A percentile compares a stretch with the other conserved stretches of the same genome.
phyloP scores from a whole-genome alignment of 345 rosid species.

The thale cress (Arabidopsis thaliana) region TAIR10.1 NC_003071.7:9135501-9136000 shows the following conservation, averaged over 20 bases:
- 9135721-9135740: constrained; percentile 58
- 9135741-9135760: constrained; percentile 17
- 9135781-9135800: constrained; percentile 14
- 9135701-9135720: constrained; percentile 86
- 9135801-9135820: constrained; percentile 64
- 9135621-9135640: constrained; percentile 14
- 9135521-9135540: constrained; percentile 70
- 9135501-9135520: constrained; percentile 76
- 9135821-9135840: constrained; percentile 80
- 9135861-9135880: constrained; percentile 55
- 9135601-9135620: constrained; percentile 8
- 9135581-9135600: constrained; percentile 1
- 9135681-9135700: constrained; percentile 65
- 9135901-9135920: background rate
- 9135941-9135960: constrained; percentile 6
- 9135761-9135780: constrained; percentile 11
- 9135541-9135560: constrained; percentile 66
- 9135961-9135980: constrained; percentile 19
- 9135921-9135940: constrained; percentile 6
- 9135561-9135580: constrained; percentile 26
- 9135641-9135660: constrained; percentile 86
- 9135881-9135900: constrained; percentile 57
- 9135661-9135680: constrained; percentile 71
- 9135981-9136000: constrained; percentile 58
- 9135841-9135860: constrained; percentile 74